A percentile compares a stretch with the other conserved stretches of the same genome.
These are phyloP conservation scores for Hypoxylon sp. DNA, from an alignment of 2,329 filamentous ascomycete species.

Conservation along the genomic window DNA sequence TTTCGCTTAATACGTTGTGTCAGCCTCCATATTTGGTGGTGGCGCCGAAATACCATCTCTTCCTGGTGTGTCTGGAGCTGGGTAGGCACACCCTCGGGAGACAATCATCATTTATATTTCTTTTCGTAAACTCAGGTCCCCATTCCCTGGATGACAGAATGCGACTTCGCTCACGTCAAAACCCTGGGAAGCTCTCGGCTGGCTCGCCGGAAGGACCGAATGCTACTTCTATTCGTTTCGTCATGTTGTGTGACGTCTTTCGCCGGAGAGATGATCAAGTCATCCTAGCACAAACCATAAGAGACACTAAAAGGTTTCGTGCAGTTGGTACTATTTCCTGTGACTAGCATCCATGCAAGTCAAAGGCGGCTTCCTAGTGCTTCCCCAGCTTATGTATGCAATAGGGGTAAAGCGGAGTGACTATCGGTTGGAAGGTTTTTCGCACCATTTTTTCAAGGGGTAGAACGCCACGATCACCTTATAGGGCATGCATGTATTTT, in stretches of 20 bases:
- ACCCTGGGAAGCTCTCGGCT: not conserved
- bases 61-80: not conserved
- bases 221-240: not conserved
- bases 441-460: not conserved
- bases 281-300: not conserved
- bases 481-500: constrained; percentile 1
- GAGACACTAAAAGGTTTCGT: not conserved
- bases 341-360: not conserved
- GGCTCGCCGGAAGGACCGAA: not conserved
- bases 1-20: not conserved
- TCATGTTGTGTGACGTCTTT: not conserved
- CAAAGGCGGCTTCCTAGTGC: not conserved
- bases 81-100: not conserved
- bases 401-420: constrained; percentile 9
- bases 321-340: constrained; percentile 1
- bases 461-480: constrained; percentile 8
- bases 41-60: not conserved
- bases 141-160: not conserved
- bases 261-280: not conserved
- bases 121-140: not conserved
- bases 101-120: not conserved
- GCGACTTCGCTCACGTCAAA: not conserved
- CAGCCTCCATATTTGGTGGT: not conserved
- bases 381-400: constrained; percentile 10
- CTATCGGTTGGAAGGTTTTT: not conserved